These are phyloP conservation scores for Zopfochytrium polystomum DNA, from an alignment of 371 early-diverging fungal species.

Conservation along the genomic window DNA sequence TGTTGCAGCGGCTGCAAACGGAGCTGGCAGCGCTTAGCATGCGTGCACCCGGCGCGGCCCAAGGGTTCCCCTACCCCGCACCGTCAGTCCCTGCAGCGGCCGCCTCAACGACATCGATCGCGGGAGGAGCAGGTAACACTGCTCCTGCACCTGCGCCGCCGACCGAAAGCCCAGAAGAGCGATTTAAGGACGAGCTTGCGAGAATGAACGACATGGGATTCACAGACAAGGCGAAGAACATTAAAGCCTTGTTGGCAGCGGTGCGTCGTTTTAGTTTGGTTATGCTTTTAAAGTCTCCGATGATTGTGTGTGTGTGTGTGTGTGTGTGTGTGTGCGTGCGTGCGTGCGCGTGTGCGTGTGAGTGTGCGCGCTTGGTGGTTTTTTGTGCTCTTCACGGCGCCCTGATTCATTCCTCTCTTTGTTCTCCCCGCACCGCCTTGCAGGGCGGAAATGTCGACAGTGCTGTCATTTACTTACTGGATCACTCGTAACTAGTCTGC, in stretches of 20 bases:
- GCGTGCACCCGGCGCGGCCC: constrained; percentile 10
- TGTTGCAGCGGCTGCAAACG: too few species aligned
- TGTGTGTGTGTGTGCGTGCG: too few species aligned
- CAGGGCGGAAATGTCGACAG: constrained; percentile 42
- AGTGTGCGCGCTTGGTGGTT: too few species aligned
- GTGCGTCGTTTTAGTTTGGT: too few species aligned
- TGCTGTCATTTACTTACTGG: constrained; percentile 38
- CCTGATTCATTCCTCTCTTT: too few species aligned
- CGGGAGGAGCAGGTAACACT: constrained; percentile 14
- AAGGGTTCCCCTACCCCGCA: background rate
- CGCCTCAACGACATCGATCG: constrained; percentile 4
- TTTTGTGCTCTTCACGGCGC: too few species aligned
- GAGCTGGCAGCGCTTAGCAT: constrained; percentile 5
- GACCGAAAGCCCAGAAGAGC: constrained; percentile 28
- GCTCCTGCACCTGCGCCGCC: constrained; percentile 5
- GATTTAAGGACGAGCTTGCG: constrained; percentile 31
- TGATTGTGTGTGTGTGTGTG: too few species aligned
- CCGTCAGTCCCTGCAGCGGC: constrained; percentile 5
- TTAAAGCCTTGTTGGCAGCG: constrained; percentile 40
- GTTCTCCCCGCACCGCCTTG: too few species aligned
- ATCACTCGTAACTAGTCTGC: too few species aligned
- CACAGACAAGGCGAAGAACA: constrained; percentile 31
- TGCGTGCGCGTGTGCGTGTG: too few species aligned
- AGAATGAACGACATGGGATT: constrained; percentile 41
- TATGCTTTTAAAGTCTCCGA: too few species aligned